Conservation (phyloP, 2,329 filamentous ascomycete genomes). For the Hawksworthiomyces lignivorus region DNA sequence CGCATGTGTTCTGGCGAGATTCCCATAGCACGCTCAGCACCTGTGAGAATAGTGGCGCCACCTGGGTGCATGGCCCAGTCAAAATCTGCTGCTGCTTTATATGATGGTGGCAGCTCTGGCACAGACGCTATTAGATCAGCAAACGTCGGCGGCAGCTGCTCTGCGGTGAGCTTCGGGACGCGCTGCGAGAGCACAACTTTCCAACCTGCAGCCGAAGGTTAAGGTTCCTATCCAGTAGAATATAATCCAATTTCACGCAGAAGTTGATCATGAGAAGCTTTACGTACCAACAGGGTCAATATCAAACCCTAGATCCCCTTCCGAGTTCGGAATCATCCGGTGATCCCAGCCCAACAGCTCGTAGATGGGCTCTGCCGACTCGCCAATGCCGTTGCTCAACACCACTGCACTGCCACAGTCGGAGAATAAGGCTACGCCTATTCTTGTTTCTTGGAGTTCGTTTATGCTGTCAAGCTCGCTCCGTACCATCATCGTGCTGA, state of each 20-base stretch:
- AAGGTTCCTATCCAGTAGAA: background rate
- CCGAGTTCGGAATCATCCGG: slow-evolving; percentile 52
- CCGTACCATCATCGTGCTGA: slow-evolving; percentile 53
- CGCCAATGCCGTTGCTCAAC: slow-evolving; percentile 55
- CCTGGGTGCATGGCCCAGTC: slow-evolving; percentile 71
- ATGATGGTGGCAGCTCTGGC: slow-evolving; percentile 32
- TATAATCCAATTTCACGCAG: too few species aligned
- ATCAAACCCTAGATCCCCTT: slow-evolving; percentile 57
- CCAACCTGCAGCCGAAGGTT: slow-evolving; percentile 39
- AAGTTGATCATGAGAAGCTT: background rate
- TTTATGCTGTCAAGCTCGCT: slow-evolving; percentile 59
- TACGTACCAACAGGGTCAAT: slow-evolving; percentile 48
- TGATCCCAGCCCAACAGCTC: slow-evolving; percentile 60
- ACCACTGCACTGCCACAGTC: slow-evolving; percentile 62
- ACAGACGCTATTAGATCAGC: slow-evolving; percentile 43
- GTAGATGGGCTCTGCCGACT: slow-evolving; percentile 39
- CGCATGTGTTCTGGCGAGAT: slow-evolving; percentile 57
- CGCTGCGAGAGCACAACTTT: slow-evolving; percentile 57
- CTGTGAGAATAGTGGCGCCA: slow-evolving; percentile 57
- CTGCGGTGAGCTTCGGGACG: slow-evolving; percentile 49
- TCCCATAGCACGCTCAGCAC: slow-evolving; percentile 50
- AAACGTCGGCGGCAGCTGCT: slow-evolving; percentile 47
- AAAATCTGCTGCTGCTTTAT: slow-evolving; percentile 46
- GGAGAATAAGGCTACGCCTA: slow-evolving; percentile 60
- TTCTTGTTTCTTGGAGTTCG: slow-evolving; percentile 51